Evolutionary conservation across 2,329 filamentous ascomycete genomes (phyloP), one percentile per base, ranked within the genome.

Genomic region (Alternaria arbusti): DNA sequence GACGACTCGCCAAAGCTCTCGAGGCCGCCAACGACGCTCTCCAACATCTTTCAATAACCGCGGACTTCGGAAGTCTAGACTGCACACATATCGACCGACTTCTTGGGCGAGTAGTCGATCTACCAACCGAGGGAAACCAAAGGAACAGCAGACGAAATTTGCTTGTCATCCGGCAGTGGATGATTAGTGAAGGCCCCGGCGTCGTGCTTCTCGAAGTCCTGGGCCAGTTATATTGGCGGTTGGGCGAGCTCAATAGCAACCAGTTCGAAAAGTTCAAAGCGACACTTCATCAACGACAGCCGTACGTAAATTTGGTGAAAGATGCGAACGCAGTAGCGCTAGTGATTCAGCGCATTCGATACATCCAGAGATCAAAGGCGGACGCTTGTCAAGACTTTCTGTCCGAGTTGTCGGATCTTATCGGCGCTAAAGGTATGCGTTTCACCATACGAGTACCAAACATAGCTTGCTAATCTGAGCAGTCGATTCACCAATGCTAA

Each of bases 161-260:
- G 25, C 60, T 78, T 20, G 74, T 77, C 15, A 74, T 78, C 47
- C 67, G 76, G 30, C 76, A 77, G 61, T 78, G 75, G 76, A 78
- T 78, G 76, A 61, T 76, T 28, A 73, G 70, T 46, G 74, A 77
- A 60, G 75, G 75, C 5, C 74, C 76, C 10, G 71, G 72, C 5
- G 75, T 78, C 9, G 73, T 78, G 11, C 65, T 77, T 10, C 61
- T 78, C 3, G 74, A 78, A 59, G 75, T 78, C 11, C 70, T 78
- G 6, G 76, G 76, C n/a, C 76, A 78, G 49, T 67, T 77, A 4
- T 78, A 77, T 62, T 78, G 76, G 76, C 70, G 76, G 15, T 55
- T 78, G 54, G 75, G 75, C 36, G 76, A 78, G 50, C 76, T 78
- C 59, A 77, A 78, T 66, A 76, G 75, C 57, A 78, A 76, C 62